A percentile compares a stretch with the other conserved stretches of the same genome.
phyloP scores from a whole-genome alignment of 306 rosid genomes.

The Heteromeles arbutifolia region DNA sequence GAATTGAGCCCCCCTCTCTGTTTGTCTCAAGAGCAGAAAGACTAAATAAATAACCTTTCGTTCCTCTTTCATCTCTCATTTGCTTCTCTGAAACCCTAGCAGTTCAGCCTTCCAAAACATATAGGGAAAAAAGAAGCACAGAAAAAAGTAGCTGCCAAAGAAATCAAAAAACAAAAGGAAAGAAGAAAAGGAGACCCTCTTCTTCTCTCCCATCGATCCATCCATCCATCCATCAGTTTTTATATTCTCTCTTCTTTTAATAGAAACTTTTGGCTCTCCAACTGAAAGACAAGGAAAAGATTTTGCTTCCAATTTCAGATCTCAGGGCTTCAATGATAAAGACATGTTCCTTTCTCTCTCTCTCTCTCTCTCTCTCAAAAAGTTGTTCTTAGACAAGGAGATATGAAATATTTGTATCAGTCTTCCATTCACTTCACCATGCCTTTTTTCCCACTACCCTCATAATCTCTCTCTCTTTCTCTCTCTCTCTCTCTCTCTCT shows the following conservation, averaged over 20 bases:
- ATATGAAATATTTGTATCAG: background rate
- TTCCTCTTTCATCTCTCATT: slow-evolving; percentile 9
- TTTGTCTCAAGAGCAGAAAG: slow-evolving; percentile 19
- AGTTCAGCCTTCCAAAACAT: background rate
- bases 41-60: slow-evolving; percentile 22
- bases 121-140: background rate
- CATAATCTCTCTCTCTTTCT: background rate
- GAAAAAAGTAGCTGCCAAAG: background rate
- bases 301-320: slow-evolving; percentile 44
- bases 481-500: background rate
- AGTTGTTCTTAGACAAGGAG: background rate
- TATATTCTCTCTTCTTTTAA: slow-evolving; percentile 53
- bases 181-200: background rate
- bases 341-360: background rate
- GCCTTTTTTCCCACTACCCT: background rate
- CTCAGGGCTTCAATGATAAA: slow-evolving; percentile 37
- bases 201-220: background rate
- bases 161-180: background rate
- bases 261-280: slow-evolving; percentile 23
- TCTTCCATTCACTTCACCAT: background rate
- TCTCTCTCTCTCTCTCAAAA: background rate
- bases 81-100: slow-evolving; percentile 46
- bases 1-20: slow-evolving; percentile 8
- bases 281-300: slow-evolving; percentile 57
- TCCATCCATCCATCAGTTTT: background rate